Evolutionary conservation across 148 eudicot species (phyloP).

Genomic region (Fagopyrum tataricum): DNA sequence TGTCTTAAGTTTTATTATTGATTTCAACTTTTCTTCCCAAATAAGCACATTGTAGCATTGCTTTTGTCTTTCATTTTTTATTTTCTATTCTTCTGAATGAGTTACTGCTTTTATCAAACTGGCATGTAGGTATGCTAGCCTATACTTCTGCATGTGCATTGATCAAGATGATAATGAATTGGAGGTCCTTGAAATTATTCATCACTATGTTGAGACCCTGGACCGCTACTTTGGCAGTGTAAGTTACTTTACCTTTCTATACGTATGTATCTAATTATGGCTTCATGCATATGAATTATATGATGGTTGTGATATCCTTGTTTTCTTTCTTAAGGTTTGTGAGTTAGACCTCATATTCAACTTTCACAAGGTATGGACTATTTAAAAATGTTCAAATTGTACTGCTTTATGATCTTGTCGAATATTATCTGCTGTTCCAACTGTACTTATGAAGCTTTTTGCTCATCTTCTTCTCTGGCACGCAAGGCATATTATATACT

Average conservation of each 20-base stretch:
- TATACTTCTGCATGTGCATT: slow-evolving; percentile 96
- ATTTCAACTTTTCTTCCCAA: background rate
- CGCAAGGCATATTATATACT: slow-evolving; percentile 82
- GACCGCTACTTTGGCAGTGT: slow-evolving; percentile 98
- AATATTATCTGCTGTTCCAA: background rate
- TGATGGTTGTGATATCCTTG: background rate
- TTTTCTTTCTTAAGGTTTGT: slow-evolving; percentile 54
- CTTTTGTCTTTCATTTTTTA: background rate
- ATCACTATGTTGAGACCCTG: slow-evolving; percentile 86
- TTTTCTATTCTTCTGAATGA: background rate
- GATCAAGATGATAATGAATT: slow-evolving; percentile 87
- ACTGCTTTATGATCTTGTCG: background rate
- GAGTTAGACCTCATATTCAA: slow-evolving; percentile 91
- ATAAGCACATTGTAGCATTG: no score
- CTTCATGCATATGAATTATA: background rate
- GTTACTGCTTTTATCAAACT: background rate
- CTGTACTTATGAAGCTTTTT: background rate
- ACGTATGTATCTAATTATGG: background rate
- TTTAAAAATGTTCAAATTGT: background rate
- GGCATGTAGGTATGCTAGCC: slow-evolving; percentile 72
- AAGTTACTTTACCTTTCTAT: slow-evolving; percentile 23
- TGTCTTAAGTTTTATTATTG: background rate
- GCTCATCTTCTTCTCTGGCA: slow-evolving; percentile 12
- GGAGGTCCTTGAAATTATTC: slow-evolving; percentile 85
- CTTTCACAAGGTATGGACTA: slow-evolving; percentile 73